Evolutionary conservation across 2,329 filamentous ascomycete species (phyloP).

Genomic region (Emmonsia crescens): DNA sequence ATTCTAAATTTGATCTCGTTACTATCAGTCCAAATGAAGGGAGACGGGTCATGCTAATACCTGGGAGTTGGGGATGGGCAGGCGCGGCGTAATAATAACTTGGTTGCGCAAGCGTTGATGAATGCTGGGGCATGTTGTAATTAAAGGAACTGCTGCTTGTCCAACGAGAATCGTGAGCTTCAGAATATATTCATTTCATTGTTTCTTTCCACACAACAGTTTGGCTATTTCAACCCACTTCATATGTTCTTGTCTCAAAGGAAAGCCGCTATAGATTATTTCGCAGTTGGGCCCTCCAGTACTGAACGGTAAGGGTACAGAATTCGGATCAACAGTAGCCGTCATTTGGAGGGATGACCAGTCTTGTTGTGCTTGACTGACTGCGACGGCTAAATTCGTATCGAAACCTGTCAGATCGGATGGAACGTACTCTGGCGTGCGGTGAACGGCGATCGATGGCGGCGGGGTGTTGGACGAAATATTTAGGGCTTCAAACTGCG

Average conservation of each 20-base stretch:
- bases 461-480: slow-evolving; percentile 9
- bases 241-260: background rate
- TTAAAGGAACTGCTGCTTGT: background rate
- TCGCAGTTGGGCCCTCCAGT: background rate
- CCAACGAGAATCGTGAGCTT: background rate
- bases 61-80: slow-evolving; percentile 5
- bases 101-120: background rate
- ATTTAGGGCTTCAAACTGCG: slow-evolving; percentile 8
- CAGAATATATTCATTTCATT: background rate
- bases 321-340: background rate
- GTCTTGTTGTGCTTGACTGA: background rate
- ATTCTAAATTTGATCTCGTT: slow-evolving; percentile 3
- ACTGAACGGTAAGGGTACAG: background rate
- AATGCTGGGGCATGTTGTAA: background rate
- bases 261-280: background rate
- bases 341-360: slow-evolving; percentile 1
- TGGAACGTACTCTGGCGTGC: slow-evolving; percentile 6
- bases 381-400: slow-evolving; percentile 1
- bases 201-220: background rate
- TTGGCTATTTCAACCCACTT: background rate
- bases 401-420: slow-evolving; percentile 4
- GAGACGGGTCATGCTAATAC: slow-evolving; percentile 3
- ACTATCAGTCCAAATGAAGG: background rate
- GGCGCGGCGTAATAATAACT: background rate
- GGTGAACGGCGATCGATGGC: slow-evolving; percentile 6